Percentiles rank a stretch among this genome's conserved stretches.
These are phyloP conservation scores for Rhodamnia rubescens DNA, from an alignment of 345 rosid species.

Conservation along the genomic window DNA sequence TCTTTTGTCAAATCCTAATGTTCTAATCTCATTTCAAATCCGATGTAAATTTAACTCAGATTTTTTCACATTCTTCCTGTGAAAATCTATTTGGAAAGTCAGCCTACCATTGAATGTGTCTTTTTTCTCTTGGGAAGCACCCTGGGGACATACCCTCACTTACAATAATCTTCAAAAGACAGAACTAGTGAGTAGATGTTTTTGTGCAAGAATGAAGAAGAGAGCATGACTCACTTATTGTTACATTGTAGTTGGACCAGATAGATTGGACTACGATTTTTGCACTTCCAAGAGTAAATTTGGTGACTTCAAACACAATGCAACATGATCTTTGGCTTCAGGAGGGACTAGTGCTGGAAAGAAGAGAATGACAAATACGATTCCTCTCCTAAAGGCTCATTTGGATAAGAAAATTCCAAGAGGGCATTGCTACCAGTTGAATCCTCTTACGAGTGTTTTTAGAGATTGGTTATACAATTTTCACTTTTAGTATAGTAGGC, in stretches of 20 bases:
- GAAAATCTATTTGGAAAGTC: not conserved
- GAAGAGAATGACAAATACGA: not conserved
- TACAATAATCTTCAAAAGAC: not conserved
- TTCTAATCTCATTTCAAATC: not conserved
- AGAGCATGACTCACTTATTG: not conserved
- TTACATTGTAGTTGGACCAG: not conserved
- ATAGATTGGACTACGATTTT: not conserved
- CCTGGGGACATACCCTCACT: not conserved
- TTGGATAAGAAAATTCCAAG: not conserved
- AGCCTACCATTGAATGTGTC: not conserved
- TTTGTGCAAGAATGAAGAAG: not conserved
- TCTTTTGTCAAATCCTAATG: not conserved
- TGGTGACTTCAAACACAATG: not conserved
- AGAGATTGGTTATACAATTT: not conserved
- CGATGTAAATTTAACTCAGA: not conserved
- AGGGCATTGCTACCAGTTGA: not conserved
- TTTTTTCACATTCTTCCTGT: not conserved
- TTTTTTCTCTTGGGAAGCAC: not conserved
- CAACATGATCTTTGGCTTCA: not conserved
- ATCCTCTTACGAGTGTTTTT: not conserved
- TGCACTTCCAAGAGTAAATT: not conserved
- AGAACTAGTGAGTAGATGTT: not conserved
- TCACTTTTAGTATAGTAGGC: not conserved
- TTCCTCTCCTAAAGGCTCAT: not conserved
- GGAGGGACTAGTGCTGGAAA: not conserved